Conservation (phyloP, 2,329 filamentous ascomycete genomes). For the Trichophyton verrucosum region DNA sequence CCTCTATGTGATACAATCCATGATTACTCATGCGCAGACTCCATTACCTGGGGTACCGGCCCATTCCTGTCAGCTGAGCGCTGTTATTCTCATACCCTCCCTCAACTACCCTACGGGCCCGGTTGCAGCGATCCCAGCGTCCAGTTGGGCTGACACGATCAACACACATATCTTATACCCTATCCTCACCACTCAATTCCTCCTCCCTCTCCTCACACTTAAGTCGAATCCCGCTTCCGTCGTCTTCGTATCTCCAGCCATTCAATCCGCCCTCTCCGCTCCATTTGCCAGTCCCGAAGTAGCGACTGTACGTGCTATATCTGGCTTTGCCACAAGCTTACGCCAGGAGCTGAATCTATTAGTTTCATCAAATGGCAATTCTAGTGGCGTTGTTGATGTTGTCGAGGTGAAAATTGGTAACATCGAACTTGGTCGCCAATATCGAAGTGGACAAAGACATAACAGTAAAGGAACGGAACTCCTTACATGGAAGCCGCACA, state of each 20-base stretch:
- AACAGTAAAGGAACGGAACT: conserved; percentile 39
- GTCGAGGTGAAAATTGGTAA: conserved; percentile 83
- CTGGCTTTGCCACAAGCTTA: conserved; percentile 70
- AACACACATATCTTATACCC: conserved; percentile 86
- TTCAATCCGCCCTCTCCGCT: conserved; percentile 33
- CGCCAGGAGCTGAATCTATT: conserved; percentile 66
- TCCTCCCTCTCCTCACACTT: conserved; percentile 63
- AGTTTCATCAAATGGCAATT: conserved; percentile 23
- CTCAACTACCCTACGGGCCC: conserved; percentile 69
- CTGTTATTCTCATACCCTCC: conserved; percentile 69
- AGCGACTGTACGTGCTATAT: conserved; percentile 72
- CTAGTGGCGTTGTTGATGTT: conserved; percentile 49
- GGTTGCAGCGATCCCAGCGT: conserved; percentile 72
- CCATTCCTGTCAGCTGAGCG: conserved; percentile 63
- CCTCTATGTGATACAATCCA: conserved; percentile 59
- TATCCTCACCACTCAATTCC: conserved; percentile 75
- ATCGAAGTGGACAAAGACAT: conserved; percentile 34
- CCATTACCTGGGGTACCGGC: conserved; percentile 64
- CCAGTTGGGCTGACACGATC: conserved; percentile 76
- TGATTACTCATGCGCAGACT: conserved; percentile 61
- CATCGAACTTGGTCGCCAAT: conserved; percentile 64
- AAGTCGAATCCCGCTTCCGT: conserved; percentile 42
- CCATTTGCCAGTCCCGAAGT: conserved; percentile 59
- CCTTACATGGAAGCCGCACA: conserved; percentile 46
- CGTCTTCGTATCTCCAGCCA: conserved; percentile 34